Base-by-base conservation (phyloP, 768 basidiomycete species). In the Lactarius sp. region DNA sequence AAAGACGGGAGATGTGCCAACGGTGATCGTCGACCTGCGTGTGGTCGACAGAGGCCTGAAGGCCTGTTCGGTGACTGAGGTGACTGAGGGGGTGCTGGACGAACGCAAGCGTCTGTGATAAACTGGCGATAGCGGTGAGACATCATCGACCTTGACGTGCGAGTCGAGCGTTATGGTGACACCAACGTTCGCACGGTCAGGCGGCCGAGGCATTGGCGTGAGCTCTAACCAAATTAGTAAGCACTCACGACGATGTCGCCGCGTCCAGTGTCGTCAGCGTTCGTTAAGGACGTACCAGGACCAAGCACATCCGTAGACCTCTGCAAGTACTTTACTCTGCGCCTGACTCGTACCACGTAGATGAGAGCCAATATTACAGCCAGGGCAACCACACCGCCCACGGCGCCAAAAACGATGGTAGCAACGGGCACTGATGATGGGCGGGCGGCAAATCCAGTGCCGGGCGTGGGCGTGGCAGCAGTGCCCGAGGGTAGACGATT, bases 261-360 rank as follows among this genome's bases (percentile, higher is more conserved):
- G 22, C 22, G 27, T 33, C 34, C 4, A 22, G 22, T 8, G 37
- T 2, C 1, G 22, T 27, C 13, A 2, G 18, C 18, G 4, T 14
- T 33, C 27, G 27, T 18, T 46, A 27, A 4, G 42, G 14, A 59
- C 59, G 54, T 41, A 65, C 64, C 64, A 52, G 64, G 59, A 34
- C 54, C 64, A 18, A 65, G 59, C 3, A 65, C 36, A 33, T 65
- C 13, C 54, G 37, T 65, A 12, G 22, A 37, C 34, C 50, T 56
- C 10, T 36, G 42, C 36, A 65, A 39, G 6, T 18, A 42, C 54
- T 60, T 56, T 22, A 60, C 49, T 14, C 39, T 65, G 12, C 59
- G 64, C 27, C 42, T 56, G 54, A 65, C n/a, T 34, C 59, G 54
- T 34, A 49, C 12, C 22, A 46, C 16, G 27, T 65, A 52, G 22